Evolutionary conservation across 768 basidiomycete species (phyloP), one percentile per base, ranked within the genome.

Genomic region (Auricularia heimuer): DNA sequence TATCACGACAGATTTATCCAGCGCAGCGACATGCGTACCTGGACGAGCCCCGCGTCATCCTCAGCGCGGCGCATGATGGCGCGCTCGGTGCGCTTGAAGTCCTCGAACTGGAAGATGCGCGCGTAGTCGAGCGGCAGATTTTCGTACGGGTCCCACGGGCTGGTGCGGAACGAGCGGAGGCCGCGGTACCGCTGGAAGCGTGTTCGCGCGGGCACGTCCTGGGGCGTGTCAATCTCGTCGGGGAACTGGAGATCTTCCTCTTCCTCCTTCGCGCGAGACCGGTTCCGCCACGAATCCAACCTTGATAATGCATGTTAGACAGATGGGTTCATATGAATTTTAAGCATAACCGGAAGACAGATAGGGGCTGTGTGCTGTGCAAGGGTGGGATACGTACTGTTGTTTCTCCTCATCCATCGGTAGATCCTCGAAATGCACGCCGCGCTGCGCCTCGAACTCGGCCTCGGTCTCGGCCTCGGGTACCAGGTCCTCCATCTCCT

Each of bases 101-200:
- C 92, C 75, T 98, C 94, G 71, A 98, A 97, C 73, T 94, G 92
- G 77, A 98, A 99, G 69, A 98, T 96, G 51, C 89, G 83, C 2
- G 89, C 93, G 71, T 98, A 98, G 73, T 99, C 94, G 62, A 88
- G 77, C 12, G 96, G 96, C 11, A 99, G 80, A 71, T 95, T 95
- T 76, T 99, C 96, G 70, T 89, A 98, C 7, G 96, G 88, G 73
- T 98, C 97, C 97, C 96, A 99, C 44, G 92, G 92, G 72, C 92
- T 94, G 4, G 96, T 98, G 44, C 96, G 80, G 81, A 99, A 92
- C 14, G 91, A 94, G 60, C 86, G 86, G 76, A 99, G 75, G 7
- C 96, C 96, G 65, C 96, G 86, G 74, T 87, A 99, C 61, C 95
- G 84, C 70, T 93, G 92, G 77, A 98, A 98, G 11, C 97, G 85